Evolutionary conservation across 1,284 basidiomycete genomes (phyloP).

Genomic region (Boletus semigastroideus): DNA sequence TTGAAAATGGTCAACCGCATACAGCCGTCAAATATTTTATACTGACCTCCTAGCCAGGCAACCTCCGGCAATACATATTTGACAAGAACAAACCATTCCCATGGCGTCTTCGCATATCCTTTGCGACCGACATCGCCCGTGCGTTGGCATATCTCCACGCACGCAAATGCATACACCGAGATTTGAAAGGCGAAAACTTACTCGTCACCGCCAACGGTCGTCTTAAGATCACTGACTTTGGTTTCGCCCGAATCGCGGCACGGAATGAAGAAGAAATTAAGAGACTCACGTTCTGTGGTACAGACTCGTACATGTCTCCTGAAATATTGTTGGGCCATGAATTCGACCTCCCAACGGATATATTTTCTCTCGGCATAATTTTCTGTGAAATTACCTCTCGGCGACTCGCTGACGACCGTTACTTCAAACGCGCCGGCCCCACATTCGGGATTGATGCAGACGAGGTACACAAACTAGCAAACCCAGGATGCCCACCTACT

Average conservation of each 20-base stretch:
- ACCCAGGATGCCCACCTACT: slow-evolving; percentile 73
- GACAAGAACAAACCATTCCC: slow-evolving; percentile 80
- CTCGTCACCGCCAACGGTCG: slow-evolving; percentile 91
- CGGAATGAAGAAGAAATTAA: slow-evolving; percentile 89
- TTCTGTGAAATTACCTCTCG: slow-evolving; percentile 89
- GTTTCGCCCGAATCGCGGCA: slow-evolving; percentile 91
- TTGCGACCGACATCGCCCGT: slow-evolving; percentile 91
- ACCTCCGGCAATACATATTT: slow-evolving; percentile 85
- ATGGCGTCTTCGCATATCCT: slow-evolving; percentile 89
- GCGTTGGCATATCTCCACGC: slow-evolving; percentile 98
- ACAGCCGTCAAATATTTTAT: background rate
- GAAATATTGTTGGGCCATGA: slow-evolving; percentile 91
- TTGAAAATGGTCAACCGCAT: slow-evolving; percentile 61
- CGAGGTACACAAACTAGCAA: slow-evolving; percentile 73
- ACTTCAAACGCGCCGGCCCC: slow-evolving; percentile 80
- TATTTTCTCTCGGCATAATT: slow-evolving; percentile 94
- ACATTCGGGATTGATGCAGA: slow-evolving; percentile 74
- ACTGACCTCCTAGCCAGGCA: slow-evolving; percentile 43
- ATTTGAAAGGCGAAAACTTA: slow-evolving; percentile 97
- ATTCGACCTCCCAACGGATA: slow-evolving; percentile 92
- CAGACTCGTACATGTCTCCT: slow-evolving; percentile 92
- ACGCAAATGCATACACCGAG: slow-evolving; percentile 82
- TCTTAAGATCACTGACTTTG: slow-evolving; percentile 96
- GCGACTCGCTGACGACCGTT: slow-evolving; percentile 78
- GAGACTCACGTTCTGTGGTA: slow-evolving; percentile 94